These are phyloP conservation scores for Hyaloscypha variabilis DNA, from an alignment of 495 filamentous ascomycete species.

Conservation along the genomic window DNA sequence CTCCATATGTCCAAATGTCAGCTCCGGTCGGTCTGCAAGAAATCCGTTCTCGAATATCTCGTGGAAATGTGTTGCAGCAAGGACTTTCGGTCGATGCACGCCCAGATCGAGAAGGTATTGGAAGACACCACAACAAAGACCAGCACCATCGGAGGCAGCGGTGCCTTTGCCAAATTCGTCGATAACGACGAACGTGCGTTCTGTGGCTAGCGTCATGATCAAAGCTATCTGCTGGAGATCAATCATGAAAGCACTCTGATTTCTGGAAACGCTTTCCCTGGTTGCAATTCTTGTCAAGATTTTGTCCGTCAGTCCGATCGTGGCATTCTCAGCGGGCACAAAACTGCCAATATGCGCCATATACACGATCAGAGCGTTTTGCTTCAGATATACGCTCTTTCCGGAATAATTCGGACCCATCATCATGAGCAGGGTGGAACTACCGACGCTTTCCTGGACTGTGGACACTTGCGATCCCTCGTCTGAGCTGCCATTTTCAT, in stretches of 20 bases:
- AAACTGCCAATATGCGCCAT: conserved; percentile 93
- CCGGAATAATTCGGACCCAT: conserved; percentile 97
- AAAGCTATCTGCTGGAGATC: conserved; percentile 89
- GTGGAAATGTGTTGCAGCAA: conserved; percentile 92
- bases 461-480: neutral
- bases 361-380: conserved; percentile 91
- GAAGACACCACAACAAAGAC: conserved; percentile 81
- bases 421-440: conserved; percentile 76
- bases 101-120: conserved; percentile 68
- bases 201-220: conserved; percentile 75
- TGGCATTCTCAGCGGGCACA: conserved; percentile 78
- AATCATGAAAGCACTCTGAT: conserved; percentile 91
- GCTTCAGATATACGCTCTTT: conserved; percentile 95
- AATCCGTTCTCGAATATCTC: conserved; percentile 84
- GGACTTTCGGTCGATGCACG: conserved; percentile 72
- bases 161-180: conserved; percentile 99
- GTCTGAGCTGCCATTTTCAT: conserved; percentile 6
- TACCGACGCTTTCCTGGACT: conserved; percentile 26
- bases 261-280: conserved; percentile 79
- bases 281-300: conserved; percentile 89
- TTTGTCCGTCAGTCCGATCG: conserved; percentile 88
- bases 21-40: conserved; percentile 54
- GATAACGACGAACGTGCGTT: conserved; percentile 77
- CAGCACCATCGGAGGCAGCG: conserved; percentile 78
- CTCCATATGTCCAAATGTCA: conserved; percentile 86